Evolutionary conservation across 129 eudicot species (phyloP).

Genomic region (Deinandra increscens): DNA sequence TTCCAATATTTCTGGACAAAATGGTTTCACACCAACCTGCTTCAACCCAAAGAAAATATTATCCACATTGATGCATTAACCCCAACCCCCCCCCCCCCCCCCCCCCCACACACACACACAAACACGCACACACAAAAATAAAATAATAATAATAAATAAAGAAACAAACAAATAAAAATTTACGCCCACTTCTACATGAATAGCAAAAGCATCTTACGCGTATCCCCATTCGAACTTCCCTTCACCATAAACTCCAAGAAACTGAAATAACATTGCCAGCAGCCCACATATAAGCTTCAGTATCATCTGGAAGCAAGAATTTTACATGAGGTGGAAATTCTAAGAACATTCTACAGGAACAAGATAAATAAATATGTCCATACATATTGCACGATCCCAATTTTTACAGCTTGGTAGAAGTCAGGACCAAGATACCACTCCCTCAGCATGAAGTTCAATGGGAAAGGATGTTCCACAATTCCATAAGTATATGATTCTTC

Average conservation of each 20-base stretch:
- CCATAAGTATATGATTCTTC: conserved; percentile 98
- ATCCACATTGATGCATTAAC: neutral
- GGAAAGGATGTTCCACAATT: conserved; percentile 93
- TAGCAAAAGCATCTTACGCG: conserved; percentile 55
- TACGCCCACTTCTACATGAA: neutral
- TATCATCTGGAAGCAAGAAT: conserved; percentile 64
- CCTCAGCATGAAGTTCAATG: conserved; percentile 65
- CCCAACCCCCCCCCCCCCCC: neutral
- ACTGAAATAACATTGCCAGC: conserved; percentile 69
- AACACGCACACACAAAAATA: too few relatives aligned
- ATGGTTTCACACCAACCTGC: neutral
- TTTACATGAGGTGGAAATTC: neutral
- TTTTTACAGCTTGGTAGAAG: conserved; percentile 92
- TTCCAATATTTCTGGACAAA: neutral
- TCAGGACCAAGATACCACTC: conserved; percentile 90
- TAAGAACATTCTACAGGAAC: neutral
- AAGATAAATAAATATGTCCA: conserved; percentile 17
- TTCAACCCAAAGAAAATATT: neutral
- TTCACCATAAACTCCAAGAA: conserved; percentile 84
- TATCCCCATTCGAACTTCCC: conserved; percentile 91
- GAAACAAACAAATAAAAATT: too few relatives aligned
- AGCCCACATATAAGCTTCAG: conserved; percentile 78
- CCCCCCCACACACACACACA: too few relatives aligned
- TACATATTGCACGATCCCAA: conserved; percentile 97
- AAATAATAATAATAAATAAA: too few relatives aligned